These are phyloP conservation scores for Aspergillus nanangensis DNA, from an alignment of 495 filamentous ascomycete species.

Conservation along the genomic window DNA sequence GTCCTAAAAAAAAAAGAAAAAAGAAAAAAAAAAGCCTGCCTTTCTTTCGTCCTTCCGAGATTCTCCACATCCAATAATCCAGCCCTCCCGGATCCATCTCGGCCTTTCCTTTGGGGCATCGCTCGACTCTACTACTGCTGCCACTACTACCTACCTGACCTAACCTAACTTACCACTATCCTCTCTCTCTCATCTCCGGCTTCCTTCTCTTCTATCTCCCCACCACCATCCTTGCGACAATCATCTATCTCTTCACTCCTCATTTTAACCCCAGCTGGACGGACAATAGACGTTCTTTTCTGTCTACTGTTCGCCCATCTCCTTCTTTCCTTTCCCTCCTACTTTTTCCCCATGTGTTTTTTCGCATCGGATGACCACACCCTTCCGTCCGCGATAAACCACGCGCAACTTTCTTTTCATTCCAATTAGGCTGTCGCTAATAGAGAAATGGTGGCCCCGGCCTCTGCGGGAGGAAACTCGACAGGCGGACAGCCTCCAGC, in stretches of 20 bases:
- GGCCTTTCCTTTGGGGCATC: conserved; percentile 23
- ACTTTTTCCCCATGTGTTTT: conserved; percentile 26
- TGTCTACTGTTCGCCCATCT: too few relatives aligned
- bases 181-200: conserved; percentile 10
- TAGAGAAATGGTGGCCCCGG: conserved; percentile 49
- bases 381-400: conserved; percentile 23
- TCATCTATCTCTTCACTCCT: conserved; percentile 1
- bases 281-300: too few relatives aligned
- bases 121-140: conserved; percentile 21
- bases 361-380: conserved; percentile 25
- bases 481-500: conserved; percentile 33
- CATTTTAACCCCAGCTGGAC: too few relatives aligned
- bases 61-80: conserved; percentile 28
- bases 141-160: conserved; percentile 22
- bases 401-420: conserved; percentile 17
- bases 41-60: conserved; percentile 10
- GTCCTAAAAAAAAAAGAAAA: too few relatives aligned
- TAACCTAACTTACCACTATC: too few relatives aligned
- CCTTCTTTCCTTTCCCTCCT: too few relatives aligned
- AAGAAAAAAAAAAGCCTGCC: not conserved
- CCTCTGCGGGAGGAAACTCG: conserved; percentile 41
- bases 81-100: conserved; percentile 22
- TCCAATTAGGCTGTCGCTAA: conserved; percentile 14
- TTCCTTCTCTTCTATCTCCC: conserved; percentile 8
- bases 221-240: conserved; percentile 2